Conservation (phyloP, 2,329 filamentous ascomycete genomes). For the Penicillium oxalicum region DNA sequence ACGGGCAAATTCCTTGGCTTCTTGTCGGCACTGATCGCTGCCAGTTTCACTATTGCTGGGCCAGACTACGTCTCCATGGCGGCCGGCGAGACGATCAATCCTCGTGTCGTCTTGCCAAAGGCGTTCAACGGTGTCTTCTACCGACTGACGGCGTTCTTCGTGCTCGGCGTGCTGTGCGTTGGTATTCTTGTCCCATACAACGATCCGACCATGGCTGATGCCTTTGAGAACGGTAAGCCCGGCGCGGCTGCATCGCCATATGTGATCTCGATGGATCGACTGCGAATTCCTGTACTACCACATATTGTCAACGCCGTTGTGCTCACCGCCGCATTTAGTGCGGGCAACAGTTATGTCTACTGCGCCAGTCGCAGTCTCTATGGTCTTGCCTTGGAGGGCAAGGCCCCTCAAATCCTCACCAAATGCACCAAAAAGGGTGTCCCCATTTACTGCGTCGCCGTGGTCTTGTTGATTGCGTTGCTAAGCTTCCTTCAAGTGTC, state of each 20-base stretch:
- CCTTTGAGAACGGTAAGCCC: conserved; percentile 53
- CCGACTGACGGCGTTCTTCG: conserved; percentile 68
- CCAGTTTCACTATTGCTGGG: conserved; percentile 62
- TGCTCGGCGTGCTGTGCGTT: conserved; percentile 65
- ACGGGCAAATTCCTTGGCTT: conserved; percentile 73
- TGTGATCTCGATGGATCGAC: conserved; percentile 60
- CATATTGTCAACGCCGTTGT: conserved; percentile 70
- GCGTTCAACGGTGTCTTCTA: conserved; percentile 77
- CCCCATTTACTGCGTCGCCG: conserved; percentile 64
- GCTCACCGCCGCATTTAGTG: conserved; percentile 61
- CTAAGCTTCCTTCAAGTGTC: conserved; percentile 70
- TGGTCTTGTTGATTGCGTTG: conserved; percentile 62
- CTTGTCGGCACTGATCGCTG: conserved; percentile 65
- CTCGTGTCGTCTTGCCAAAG: conserved; percentile 61
- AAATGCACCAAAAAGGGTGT: conserved; percentile 61
- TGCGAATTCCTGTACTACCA: conserved; percentile 58
- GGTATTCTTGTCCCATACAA: conserved; percentile 68
- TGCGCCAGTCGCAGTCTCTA: conserved; percentile 64
- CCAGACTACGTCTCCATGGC: conserved; percentile 61
- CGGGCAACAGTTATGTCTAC: conserved; percentile 64
- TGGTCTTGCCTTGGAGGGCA: conserved; percentile 62
- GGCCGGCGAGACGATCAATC: conserved; percentile 66
- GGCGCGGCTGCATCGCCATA: conserved; percentile 68
- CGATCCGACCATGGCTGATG: conserved; percentile 55
- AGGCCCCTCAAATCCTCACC: conserved; percentile 62